Evolutionary conservation across 176 grass and related monocot species (phyloP), one percentile per base, ranked within the genome.

Genomic region (Musa troglodytarum): DNA sequence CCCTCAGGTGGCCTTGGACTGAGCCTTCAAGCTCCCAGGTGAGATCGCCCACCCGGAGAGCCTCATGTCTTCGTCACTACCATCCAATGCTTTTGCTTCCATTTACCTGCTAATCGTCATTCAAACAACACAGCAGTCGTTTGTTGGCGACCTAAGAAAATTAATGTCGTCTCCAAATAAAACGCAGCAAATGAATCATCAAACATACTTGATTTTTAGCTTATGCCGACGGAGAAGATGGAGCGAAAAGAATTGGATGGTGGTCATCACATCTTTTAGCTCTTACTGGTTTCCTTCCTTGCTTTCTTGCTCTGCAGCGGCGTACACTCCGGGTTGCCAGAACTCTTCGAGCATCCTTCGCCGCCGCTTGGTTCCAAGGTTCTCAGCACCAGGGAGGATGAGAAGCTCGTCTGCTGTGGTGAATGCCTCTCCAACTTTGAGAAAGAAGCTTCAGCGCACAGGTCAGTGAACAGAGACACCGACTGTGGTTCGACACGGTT

Each of bases 381-480:
- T 64, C 80, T 80, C 11, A 53, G 72, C 0, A 25, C 11, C 16
- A 76, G 50, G 72, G 85, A 85, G 17, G 89, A 92, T 68, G 81
- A 92, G 21, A 85, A 76, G 75, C 77, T 90, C 72, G 13, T 83
- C 16, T 81, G 91, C 68, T 97, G 93, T 80, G 61, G 61, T 67
- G 90, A 93, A 62, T 97, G 93, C 84, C 78, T 67, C 76, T 78
- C 62, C 21, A 90, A 88, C 74, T 97, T 88, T 83, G 88, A 93
- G 85, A 79, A 72, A 65, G 93, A 97, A 81, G 87, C 90, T 56
- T 88, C 86, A 50, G 75, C 72, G 34, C 63, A 63, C 68, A 81
- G 72, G n/a, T 84, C 82, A 62, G 73, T 57, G 10, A 58, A 64
- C 1, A 85, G 88, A 71, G 65, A 72, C 11, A 53, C 82, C 59